Conservation (phyloP, 108 stramenopile genomes). For the Schizochytrium sp. region DNA sequence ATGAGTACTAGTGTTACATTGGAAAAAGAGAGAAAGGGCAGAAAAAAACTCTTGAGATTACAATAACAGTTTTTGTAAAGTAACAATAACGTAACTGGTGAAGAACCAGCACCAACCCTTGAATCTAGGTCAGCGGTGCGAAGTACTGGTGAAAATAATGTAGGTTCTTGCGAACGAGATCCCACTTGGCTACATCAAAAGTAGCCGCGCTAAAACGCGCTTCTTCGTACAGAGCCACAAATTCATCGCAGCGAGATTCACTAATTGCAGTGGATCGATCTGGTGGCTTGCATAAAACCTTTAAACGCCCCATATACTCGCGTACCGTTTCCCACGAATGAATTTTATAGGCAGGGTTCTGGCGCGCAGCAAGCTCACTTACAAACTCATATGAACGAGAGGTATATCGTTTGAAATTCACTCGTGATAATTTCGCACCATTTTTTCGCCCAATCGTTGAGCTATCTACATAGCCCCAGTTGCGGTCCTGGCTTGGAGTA, state of each 20-base stretch:
- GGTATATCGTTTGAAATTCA: slow-evolving; percentile 20
- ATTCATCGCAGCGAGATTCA: slow-evolving; percentile 2
- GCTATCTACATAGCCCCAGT: slow-evolving; percentile 27
- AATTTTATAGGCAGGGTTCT: slow-evolving; percentile 28
- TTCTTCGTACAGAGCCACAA: slow-evolving; percentile 29
- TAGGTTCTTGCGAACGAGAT: slow-evolving; percentile 31
- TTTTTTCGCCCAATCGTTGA: not conserved
- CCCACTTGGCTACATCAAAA: slow-evolving; percentile 47
- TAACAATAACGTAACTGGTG: too few relatives aligned
- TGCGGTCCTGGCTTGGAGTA: not conserved
- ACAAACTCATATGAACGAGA: slow-evolving; percentile 26
- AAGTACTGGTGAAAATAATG: slow-evolving; percentile 59
- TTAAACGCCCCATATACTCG: slow-evolving; percentile 32
- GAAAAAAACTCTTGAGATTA: too few relatives aligned
- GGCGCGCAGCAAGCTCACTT: slow-evolving; percentile 2
- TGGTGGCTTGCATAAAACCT: slow-evolving; percentile 7
- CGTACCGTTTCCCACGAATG: slow-evolving; percentile 37
- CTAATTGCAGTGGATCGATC: not conserved
- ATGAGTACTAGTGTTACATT: too few relatives aligned
- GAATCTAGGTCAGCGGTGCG: not conserved
- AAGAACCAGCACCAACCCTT: too few relatives aligned
- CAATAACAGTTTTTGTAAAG: too few relatives aligned
- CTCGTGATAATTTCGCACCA: not conserved
- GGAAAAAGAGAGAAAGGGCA: too few relatives aligned
- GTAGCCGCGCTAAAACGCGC: not conserved